Conservation (phyloP, 169 alveolate genomes). For the Eimeria mitis region DNA sequence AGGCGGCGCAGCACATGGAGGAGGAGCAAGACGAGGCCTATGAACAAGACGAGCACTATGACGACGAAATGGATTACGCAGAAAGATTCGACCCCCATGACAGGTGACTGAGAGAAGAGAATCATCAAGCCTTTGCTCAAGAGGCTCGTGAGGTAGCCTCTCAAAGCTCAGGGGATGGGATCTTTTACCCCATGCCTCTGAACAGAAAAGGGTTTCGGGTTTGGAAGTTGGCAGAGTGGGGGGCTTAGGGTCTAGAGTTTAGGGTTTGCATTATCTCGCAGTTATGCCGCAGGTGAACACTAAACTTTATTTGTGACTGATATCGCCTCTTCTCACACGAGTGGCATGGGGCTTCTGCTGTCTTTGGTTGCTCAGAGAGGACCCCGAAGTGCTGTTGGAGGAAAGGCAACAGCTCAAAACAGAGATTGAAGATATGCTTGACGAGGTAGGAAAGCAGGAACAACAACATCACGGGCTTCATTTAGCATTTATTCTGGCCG, state of each 20-base stretch:
- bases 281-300: too few species aligned
- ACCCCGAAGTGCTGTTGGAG: constrained; percentile 80
- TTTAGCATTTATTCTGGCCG: background rate
- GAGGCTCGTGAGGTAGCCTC: background rate
- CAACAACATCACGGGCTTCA: background rate
- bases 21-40: constrained; percentile 65
- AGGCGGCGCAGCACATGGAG: constrained; percentile 56
- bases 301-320: background rate
- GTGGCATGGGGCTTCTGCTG: background rate
- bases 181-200: too few species aligned
- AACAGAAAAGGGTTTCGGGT: background rate
- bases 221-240: too few species aligned
- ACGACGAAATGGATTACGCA: constrained; percentile 78
- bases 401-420: constrained; percentile 80
- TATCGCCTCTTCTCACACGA: background rate
- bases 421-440: constrained; percentile 68
- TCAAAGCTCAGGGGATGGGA: too few species aligned
- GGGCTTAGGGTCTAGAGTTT: background rate
- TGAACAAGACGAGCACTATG: constrained; percentile 65
- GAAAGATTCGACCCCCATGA: constrained; percentile 80
- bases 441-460: constrained; percentile 35
- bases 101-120: constrained; percentile 27
- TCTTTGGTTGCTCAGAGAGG: constrained; percentile 21
- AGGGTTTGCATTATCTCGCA: background rate
- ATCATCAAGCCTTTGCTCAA: too few species aligned